A percentile compares a stretch with the other conserved stretches of the same genome.
phyloP scores from a whole-genome alignment of 176 grass and related monocot genomes.

The Pontederia crassipes region DNA sequence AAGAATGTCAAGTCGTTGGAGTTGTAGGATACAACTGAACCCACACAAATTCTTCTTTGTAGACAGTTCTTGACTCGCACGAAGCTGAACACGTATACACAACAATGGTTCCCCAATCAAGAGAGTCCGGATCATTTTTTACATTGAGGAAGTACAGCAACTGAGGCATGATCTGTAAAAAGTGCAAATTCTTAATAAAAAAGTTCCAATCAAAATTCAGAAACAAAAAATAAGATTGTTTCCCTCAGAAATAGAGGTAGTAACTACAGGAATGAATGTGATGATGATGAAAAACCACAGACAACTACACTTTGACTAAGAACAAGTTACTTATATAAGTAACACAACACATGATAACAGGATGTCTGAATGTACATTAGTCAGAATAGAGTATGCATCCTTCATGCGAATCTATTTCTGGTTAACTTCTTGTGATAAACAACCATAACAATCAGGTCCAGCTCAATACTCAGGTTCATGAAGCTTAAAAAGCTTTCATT shows the following conservation, averaged over 20 bases:
- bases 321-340: too few species aligned
- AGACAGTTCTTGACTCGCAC: slow-evolving; percentile 52
- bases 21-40: slow-evolving; percentile 68
- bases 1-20: slow-evolving; percentile 3
- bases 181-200: slow-evolving; percentile 2
- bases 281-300: too few species aligned
- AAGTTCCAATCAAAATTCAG: background rate
- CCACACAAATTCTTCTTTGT: slow-evolving; percentile 90
- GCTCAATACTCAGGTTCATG: too few species aligned
- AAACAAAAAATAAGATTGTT: background rate
- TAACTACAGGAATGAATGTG: too few species aligned
- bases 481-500: background rate
- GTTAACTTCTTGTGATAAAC: too few species aligned
- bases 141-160: slow-evolving; percentile 81
- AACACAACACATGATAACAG: too few species aligned
- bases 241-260: too few species aligned
- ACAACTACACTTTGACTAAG: too few species aligned
- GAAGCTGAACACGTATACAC: slow-evolving; percentile 69
- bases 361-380: too few species aligned
- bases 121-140: slow-evolving; percentile 65
- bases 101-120: slow-evolving; percentile 85
- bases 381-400: too few species aligned
- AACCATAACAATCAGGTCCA: too few species aligned
- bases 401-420: too few species aligned
- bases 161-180: slow-evolving; percentile 86